phyloP scores from a whole-genome alignment of 768 basidiomycete genomes.

The Leucosporidium yakuticum region DNA sequence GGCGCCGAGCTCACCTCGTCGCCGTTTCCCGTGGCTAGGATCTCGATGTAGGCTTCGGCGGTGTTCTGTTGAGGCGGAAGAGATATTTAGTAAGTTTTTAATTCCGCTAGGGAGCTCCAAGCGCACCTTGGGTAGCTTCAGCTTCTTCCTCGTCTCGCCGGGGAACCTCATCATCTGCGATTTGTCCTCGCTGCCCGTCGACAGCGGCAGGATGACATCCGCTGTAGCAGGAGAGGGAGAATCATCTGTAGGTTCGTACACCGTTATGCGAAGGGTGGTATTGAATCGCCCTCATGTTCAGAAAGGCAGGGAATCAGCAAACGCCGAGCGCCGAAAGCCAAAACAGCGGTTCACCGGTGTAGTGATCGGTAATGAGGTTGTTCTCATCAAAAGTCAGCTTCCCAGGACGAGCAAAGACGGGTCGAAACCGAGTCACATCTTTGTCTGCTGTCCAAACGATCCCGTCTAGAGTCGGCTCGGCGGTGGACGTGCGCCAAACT shows the following conservation, averaged over 20 bases:
- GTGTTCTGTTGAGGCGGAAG: neutral
- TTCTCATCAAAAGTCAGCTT: constrained; percentile 14
- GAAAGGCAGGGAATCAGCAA: too few relatives aligned
- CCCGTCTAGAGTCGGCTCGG: constrained; percentile 15
- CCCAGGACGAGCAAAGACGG: neutral
- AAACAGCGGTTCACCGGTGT: constrained; percentile 1
- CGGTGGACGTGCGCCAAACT: constrained; percentile 24
- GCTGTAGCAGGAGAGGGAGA: neutral
- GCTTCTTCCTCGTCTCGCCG: neutral
- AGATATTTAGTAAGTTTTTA: neutral
- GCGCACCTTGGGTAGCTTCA: neutral
- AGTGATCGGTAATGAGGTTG: constrained; percentile 9
- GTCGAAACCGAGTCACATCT: neutral
- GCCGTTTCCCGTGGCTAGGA: neutral
- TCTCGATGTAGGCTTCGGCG: neutral
- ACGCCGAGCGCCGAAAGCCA: too few relatives aligned
- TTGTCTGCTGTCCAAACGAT: constrained; percentile 13
- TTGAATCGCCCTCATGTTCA: constrained; percentile 3
- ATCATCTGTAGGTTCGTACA: neutral
- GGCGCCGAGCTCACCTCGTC: neutral
- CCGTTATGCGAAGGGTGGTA: neutral
- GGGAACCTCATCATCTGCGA: constrained; percentile 22
- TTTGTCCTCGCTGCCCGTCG: neutral
- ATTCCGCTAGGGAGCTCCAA: neutral
- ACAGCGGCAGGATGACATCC: constrained; percentile 14